A percentile compares a stretch with the other conserved stretches of the same genome.
Conservation (phyloP, 768 basidiomycete genomes). For the Rubroboletus satanas region DNA sequence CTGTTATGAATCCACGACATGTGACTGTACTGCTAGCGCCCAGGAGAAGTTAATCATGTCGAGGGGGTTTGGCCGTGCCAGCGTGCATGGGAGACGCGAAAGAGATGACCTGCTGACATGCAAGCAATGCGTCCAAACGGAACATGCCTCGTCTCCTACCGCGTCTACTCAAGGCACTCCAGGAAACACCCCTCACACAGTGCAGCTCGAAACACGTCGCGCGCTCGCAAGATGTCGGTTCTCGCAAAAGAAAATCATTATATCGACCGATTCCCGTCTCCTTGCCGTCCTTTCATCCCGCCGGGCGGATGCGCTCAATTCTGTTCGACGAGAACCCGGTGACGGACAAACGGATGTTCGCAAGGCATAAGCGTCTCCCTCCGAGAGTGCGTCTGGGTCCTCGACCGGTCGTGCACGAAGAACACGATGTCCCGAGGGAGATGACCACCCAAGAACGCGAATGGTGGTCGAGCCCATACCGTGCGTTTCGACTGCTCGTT, state of each 20-base stretch:
- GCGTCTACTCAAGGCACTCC: constrained; percentile 49
- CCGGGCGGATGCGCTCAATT: constrained; percentile 52
- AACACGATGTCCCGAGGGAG: constrained; percentile 42
- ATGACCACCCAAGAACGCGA: constrained; percentile 62
- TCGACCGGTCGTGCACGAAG: constrained; percentile 17
- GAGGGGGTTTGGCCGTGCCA: too few species aligned
- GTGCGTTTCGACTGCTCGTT: constrained; percentile 37
- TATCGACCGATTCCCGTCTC: constrained; percentile 34
- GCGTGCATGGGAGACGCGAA: neutral
- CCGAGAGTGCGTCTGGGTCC: constrained; percentile 40
- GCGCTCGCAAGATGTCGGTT: constrained; percentile 4
- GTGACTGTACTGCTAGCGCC: constrained; percentile 13
- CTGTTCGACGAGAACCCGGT: constrained; percentile 61
- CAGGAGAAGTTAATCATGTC: neutral
- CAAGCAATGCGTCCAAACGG: too few species aligned
- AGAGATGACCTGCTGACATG: neutral
- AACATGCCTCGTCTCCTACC: constrained; percentile 70
- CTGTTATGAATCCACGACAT: constrained; percentile 26
- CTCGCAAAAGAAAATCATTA: constrained; percentile 29
- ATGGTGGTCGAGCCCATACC: constrained; percentile 76
- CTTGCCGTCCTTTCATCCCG: constrained; percentile 42
- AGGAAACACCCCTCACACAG: constrained; percentile 22
- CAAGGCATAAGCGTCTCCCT: constrained; percentile 54
- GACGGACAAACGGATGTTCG: constrained; percentile 45
- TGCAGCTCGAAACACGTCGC: constrained; percentile 11